Evolutionary conservation across 345 rosid genomes (phyloP), one percentile per base, ranked within the genome.

Genomic region (Luvunga scandens): DNA sequence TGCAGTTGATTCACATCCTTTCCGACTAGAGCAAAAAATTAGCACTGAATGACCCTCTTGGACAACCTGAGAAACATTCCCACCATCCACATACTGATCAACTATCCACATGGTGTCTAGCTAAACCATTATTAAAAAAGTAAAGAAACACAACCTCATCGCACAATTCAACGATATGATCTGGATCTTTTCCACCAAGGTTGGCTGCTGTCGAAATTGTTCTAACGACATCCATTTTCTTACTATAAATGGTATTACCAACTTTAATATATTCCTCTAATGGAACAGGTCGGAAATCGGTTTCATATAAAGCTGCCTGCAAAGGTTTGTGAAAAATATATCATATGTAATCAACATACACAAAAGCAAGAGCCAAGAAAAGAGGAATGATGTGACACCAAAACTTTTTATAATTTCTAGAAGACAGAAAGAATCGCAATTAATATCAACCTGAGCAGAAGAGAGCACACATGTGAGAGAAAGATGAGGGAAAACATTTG

Each of bases 1-100:
- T 72, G 99, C 98, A 80, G 98, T 95, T 85, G 98, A 92, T 87
- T 95, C 98, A 55, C 99, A 95, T 87, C 99, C 98, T 86, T 95
- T 95, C 70, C 99, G 93, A 85, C 94, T 93, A 56, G 99, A 93
- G 84, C 99, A 95, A 87, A 95, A 95, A 84, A 93, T 92, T 80
- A 95, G 84, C 75, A 95, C 97, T 1, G 99, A 92, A 76, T 95
- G 94, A 18, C 98, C 98, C 77, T 93, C 98, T 91, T 92, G 97
- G 87, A 95, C 93, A 85, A 93, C 87, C 99, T 95, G 86, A 75
- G 81, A 81, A 28, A 65, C 76, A 68, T 24, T 78, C 59, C 57
- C 76, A 60, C 64, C 0, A 67, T 63, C 77, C 68, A 62, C 70
- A 30, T 62, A 45, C 50, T 61, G 59, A 14, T 70, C 76, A 67